Conservation (phyloP, 371 early-diverging fungal species). For the Mucor velutinosus region DNA sequence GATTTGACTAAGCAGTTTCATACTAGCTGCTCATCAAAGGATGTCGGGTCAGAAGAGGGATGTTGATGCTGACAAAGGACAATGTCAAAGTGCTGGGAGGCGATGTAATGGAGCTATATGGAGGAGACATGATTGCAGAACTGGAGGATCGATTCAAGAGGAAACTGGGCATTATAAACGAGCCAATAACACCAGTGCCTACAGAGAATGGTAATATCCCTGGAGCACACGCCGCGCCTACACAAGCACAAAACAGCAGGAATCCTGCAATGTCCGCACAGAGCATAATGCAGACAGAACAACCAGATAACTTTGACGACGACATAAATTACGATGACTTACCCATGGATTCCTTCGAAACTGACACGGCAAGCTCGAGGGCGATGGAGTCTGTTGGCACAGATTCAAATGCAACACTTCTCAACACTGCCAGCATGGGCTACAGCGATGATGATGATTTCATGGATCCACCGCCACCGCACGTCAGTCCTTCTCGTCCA, state of each 20-base stretch:
- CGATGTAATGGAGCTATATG: constrained; percentile 27
- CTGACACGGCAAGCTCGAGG: neutral
- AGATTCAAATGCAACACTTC: neutral
- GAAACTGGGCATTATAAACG: constrained; percentile 17
- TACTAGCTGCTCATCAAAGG: constrained; percentile 35
- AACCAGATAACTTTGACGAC: neutral
- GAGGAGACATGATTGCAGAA: constrained; percentile 34
- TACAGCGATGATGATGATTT: neutral
- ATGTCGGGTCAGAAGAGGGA: constrained; percentile 37
- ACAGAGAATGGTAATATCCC: neutral
- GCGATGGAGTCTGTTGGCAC: neutral
- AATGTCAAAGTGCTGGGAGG: constrained; percentile 42
- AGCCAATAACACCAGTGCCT: neutral
- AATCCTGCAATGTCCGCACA: neutral
- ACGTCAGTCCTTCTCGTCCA: neutral
- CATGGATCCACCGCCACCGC: neutral
- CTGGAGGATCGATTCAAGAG: constrained; percentile 27
- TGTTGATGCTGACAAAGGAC: constrained; percentile 29
- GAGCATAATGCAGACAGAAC: neutral
- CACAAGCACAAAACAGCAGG: neutral
- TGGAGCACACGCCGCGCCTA: neutral
- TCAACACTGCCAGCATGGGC: neutral
- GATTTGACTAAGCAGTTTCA: neutral
- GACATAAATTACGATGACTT: neutral
- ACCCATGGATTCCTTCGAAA: neutral